Percentiles rank a stretch among this genome's conserved stretches.
These are phyloP conservation scores for Teratosphaeria destructans DNA, from an alignment of 2,329 filamentous ascomycete species.

Conservation along the genomic window DNA sequence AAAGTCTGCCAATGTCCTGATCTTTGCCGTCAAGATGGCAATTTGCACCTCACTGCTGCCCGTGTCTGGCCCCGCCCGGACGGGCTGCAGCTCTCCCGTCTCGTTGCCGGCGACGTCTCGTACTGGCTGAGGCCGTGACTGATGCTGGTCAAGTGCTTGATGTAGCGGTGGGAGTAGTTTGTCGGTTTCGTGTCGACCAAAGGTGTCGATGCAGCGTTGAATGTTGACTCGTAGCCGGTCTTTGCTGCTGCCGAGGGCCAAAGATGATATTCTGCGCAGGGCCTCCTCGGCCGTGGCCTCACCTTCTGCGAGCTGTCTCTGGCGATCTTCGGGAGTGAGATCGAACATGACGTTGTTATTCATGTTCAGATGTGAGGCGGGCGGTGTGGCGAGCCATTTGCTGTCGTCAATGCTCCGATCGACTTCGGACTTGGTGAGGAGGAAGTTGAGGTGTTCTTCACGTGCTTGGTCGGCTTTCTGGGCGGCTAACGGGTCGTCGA, in stretches of 20 bases:
- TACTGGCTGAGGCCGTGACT: slow-evolving; percentile 1
- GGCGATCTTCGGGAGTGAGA: slow-evolving; percentile 38
- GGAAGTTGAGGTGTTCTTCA: slow-evolving; percentile 58
- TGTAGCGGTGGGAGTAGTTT: slow-evolving; percentile 51
- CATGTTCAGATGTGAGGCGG: background rate
- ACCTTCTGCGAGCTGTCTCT: slow-evolving; percentile 11
- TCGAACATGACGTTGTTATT: background rate
- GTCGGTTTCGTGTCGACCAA: slow-evolving; percentile 89
- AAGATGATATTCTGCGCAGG: slow-evolving; percentile 64
- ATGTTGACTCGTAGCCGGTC: slow-evolving; percentile 76
- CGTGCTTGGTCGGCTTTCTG: slow-evolving; percentile 16
- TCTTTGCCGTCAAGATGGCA: slow-evolving; percentile 89
- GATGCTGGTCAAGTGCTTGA: slow-evolving; percentile 26
- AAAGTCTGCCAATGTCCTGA: slow-evolving; percentile 65
- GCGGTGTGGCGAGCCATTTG: slow-evolving; percentile 41
- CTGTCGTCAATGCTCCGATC: slow-evolving; percentile 56
- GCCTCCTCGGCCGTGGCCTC: slow-evolving; percentile 60
- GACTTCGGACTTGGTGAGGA: slow-evolving; percentile 58
- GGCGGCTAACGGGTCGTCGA: slow-evolving; percentile 50
- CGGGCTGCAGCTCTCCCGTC: slow-evolving; percentile 30
- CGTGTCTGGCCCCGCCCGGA: slow-evolving; percentile 79
- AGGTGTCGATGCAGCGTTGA: slow-evolving; percentile 70
- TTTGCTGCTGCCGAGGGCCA: slow-evolving; percentile 67
- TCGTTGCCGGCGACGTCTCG: background rate
- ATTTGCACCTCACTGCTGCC: slow-evolving; percentile 97